phyloP scores from a whole-genome alignment of 768 basidiomycete genomes.

The Lactifluus pinguis region DNA sequence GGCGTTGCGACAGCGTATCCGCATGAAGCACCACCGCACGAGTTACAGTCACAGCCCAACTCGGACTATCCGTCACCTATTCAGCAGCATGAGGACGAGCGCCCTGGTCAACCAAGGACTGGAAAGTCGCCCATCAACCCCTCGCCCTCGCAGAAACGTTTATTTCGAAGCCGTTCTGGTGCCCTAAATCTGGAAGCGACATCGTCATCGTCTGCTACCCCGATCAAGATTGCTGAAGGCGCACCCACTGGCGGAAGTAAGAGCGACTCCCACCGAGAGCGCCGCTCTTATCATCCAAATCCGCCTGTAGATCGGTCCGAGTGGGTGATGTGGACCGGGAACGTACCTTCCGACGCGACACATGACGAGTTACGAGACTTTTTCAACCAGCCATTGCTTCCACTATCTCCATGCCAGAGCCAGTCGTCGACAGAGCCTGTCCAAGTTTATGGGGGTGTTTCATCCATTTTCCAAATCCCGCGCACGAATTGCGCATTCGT shows the following conservation, averaged over 20 bases:
- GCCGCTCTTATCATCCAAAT: conserved; percentile 59
- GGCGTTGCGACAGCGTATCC: conserved; percentile 8
- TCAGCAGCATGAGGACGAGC: background rate
- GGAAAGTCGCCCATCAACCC: background rate
- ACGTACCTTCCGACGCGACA: conserved; percentile 75
- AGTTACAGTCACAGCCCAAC: conserved; percentile 29
- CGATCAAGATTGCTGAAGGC: background rate
- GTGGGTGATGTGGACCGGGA: conserved; percentile 97
- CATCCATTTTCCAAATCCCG: conserved; percentile 88
- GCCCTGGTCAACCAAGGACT: background rate
- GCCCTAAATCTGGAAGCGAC: background rate
- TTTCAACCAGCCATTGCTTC: conserved; percentile 41
- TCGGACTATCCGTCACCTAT: conserved; percentile 24
- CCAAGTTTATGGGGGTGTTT: conserved; percentile 42
- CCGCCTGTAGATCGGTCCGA: conserved; percentile 70
- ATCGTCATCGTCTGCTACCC: background rate
- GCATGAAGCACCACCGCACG: conserved; percentile 23
- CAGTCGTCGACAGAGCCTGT: conserved; percentile 9
- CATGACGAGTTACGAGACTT: conserved; percentile 83
- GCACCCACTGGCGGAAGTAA: background rate
- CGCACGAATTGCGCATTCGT: conserved; percentile 93
- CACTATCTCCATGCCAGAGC: conserved; percentile 6
- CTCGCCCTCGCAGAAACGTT: background rate
- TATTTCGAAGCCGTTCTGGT: background rate
- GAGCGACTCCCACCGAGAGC: conserved; percentile 21